Evolutionary conservation across 148 eudicot genomes (phyloP), one percentile per base, ranked within the genome.

Genomic region (Bassia scoparia): DNA sequence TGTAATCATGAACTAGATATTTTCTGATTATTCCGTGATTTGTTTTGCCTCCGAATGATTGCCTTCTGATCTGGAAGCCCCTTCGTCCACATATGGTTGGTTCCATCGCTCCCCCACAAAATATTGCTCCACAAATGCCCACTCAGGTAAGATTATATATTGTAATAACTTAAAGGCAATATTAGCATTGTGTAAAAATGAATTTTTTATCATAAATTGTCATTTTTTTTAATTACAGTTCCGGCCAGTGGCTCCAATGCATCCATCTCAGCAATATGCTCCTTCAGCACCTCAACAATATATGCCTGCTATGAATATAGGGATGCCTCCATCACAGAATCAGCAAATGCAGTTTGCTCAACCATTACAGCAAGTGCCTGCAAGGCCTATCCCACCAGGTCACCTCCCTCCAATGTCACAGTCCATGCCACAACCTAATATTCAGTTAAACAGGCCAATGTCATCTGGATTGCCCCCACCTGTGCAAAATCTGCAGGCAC

Each of bases 281-380:
- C 77, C 89, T 14, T 23, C 83, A 74, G 77, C 79, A 48, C 67
- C 95, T 71, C 97, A 86, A 61, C 98, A 94, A 71, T 94, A 83
- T 77, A 79, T 75, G 63, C 61, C 84, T 49, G 66, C 72, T 34
- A 56, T 88, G 64, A 87, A 88, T 77, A 44, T 85, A 41, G 95
- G 84, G 74, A 72, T 87, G 83, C 89, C 89, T 73, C 83, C 90
- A 79, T 80, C 79, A 43, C 82, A 79, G 62, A 76, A 76, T 70
- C 89, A 84, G 65, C 92, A 83, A 62, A 72, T 80, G 74, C 98
- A 93, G 70, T 84, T 82, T 80, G 82, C 89, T 77, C 98, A 87
- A 65, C 81, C 87, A 66, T 76, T 85, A 67, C 88, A 80, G 50
- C 92, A 84, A 65, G 73, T 76, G 31, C 89, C 85, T 73, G 61